Evolutionary conservation across 495 filamentous ascomycete species (phyloP).

Genomic region (Bacidia gigantensis): DNA sequence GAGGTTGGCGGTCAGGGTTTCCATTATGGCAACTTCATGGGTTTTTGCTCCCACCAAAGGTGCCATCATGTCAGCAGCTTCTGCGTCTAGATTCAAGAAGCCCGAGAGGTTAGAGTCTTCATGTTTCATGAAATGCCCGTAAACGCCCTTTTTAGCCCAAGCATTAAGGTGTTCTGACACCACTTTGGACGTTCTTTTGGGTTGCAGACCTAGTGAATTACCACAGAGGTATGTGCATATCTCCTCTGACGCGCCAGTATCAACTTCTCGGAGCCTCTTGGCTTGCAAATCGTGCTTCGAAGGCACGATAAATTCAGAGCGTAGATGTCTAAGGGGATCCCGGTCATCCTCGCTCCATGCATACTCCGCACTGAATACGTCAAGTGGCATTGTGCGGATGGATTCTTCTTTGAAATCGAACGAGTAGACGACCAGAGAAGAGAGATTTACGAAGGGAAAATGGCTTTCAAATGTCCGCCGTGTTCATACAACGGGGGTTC

Average conservation of each 20-base stretch:
- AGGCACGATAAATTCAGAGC: constrained; percentile 73
- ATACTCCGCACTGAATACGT: not conserved
- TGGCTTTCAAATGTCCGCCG: too few relatives aligned
- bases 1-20: constrained; percentile 81
- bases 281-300: constrained; percentile 63
- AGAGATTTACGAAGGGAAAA: not conserved
- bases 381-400: too few relatives aligned
- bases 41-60: constrained; percentile 70
- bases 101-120: constrained; percentile 58
- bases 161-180: constrained; percentile 66
- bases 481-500: too few relatives aligned
- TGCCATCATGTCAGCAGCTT: constrained; percentile 57
- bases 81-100: constrained; percentile 70
- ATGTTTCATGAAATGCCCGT: constrained; percentile 80
- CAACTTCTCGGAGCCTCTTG: constrained; percentile 35
- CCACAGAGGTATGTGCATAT: constrained; percentile 79
- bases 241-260: constrained; percentile 23
- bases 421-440: not conserved
- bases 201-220: constrained; percentile 92
- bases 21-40: constrained; percentile 84
- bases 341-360: constrained; percentile 36
- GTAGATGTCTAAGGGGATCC: constrained; percentile 54
- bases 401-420: too few relatives aligned
- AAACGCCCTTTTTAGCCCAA: constrained; percentile 89
- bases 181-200: constrained; percentile 52